Evolutionary conservation across 768 basidiomycete genomes (phyloP), one percentile per base, ranked within the genome.

Genomic region (Termitomyces sp.): DNA sequence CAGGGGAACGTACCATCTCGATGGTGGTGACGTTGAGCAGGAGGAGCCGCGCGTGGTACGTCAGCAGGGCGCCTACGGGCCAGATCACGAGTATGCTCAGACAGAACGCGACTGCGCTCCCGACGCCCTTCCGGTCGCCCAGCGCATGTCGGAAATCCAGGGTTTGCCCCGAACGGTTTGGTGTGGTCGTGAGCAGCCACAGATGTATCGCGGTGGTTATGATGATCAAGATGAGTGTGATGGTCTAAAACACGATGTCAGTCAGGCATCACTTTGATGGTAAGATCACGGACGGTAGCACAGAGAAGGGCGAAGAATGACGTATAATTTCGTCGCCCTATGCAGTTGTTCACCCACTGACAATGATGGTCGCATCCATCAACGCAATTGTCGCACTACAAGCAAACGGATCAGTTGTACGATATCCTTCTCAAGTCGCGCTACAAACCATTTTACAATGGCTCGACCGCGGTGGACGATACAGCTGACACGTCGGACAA

Each of bases 311-410:
- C 84, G 60, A 96, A 86, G 73, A 99, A 99, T n/a, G 86, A 81
- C 18, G 92, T 89, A 69, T 99, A 98, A 69, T 98, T 98, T 46
- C 94, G 86, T 41, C 92, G 83, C 7, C 97, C 97, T 41, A 99
- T 82, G 69, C 97, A 98, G 68, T 94, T 97, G 70, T 98, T 97
- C 20, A 99, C 84, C 89, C 88, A 90, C 67, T 87, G 87, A 61
- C 88, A 91, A 67, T 93, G 92, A 67, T 95, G 91, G 69, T 96
- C 94, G 62, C 95, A 98, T 10, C 88, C 87, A 62, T 98, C 95
- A 16, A 98, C 93, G 67, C 96, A 99, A 68, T 98, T 98, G 65
- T 97, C 93, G 68, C 96, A 99, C 90, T 95, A 63, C 6, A 36
- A 29, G 0, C 2, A 1, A 39, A 51, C n/a, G 4, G 44, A 10